Conservation (phyloP, 140 eudicot species). For the Ambrosia hybrid region DNA sequence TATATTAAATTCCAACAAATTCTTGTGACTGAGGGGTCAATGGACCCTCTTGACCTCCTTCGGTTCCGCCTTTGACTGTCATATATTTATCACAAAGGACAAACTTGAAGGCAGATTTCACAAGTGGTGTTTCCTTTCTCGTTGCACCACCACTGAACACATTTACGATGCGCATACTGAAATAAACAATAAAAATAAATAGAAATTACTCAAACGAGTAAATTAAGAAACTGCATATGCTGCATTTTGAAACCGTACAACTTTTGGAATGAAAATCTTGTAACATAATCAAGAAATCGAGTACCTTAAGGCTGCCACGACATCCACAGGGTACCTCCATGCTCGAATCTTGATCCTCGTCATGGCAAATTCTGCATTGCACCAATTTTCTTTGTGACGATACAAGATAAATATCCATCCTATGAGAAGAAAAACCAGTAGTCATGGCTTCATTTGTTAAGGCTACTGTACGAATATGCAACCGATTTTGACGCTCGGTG, state of each 20-base stretch:
- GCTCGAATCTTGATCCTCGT: constrained; percentile 61
- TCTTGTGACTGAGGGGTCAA: no score
- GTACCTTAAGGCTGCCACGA: constrained; percentile 71
- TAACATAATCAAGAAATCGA: not conserved
- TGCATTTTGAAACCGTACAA: not conserved
- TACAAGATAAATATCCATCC: constrained; percentile 35
- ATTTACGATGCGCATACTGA: constrained; percentile 73
- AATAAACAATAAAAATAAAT: not conserved
- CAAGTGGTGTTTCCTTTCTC: constrained; percentile 80
- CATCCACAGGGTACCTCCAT: constrained; percentile 82
- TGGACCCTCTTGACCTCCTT: no score
- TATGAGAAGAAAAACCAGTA: constrained; percentile 35
- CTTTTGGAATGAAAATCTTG: constrained; percentile 4
- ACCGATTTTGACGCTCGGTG: constrained; percentile 29
- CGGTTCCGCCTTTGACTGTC: no score
- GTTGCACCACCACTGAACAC: constrained; percentile 80
- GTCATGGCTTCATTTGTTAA: constrained; percentile 21
- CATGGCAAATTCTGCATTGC: constrained; percentile 77
- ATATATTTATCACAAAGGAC: not conserved
- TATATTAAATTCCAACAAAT: no score
- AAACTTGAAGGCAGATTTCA: constrained; percentile 74
- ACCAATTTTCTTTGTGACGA: constrained; percentile 42
- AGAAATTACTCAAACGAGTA: not conserved
- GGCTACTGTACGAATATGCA: constrained; percentile 23
- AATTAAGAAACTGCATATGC: not conserved